These are phyloP conservation scores for Iberis pinnata DNA, from an alignment of 345 rosid genomes.

Conservation along the genomic window DNA sequence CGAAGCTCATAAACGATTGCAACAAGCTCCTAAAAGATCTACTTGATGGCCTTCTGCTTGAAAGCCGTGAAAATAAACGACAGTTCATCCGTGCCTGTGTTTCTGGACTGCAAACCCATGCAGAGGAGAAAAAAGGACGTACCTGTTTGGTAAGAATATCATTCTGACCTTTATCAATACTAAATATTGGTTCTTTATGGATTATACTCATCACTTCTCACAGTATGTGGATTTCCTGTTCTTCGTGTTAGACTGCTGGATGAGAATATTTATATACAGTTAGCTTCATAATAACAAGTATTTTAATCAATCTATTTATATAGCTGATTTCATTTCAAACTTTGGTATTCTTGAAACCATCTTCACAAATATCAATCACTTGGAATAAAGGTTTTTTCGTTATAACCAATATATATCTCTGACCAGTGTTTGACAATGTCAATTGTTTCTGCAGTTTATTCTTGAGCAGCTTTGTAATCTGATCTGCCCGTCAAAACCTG, in stretches of 20 bases:
- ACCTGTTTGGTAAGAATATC: slow-evolving; percentile 61
- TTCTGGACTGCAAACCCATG: slow-evolving; percentile 80
- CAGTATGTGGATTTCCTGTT: slow-evolving; percentile 1
- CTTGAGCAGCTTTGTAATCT: slow-evolving; percentile 97
- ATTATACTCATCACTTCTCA: slow-evolving; percentile 13
- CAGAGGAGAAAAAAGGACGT: slow-evolving; percentile 76
- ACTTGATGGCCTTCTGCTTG: slow-evolving; percentile 87
- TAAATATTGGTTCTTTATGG: slow-evolving; percentile 13
- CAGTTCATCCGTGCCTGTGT: slow-evolving; percentile 94
- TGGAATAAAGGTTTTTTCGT: background rate
- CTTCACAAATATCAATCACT: slow-evolving; percentile 19
- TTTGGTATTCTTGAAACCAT: slow-evolving; percentile 6
- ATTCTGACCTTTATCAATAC: slow-evolving; percentile 9
- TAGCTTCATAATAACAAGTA: slow-evolving; percentile 6
- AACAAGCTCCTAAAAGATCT: slow-evolving; percentile 85
- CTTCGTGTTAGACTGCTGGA: slow-evolving; percentile 13
- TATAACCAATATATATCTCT: background rate
- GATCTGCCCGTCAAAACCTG: slow-evolving; percentile 97
- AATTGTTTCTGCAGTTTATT: slow-evolving; percentile 65
- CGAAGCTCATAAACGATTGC: slow-evolving; percentile 93
- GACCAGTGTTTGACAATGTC: slow-evolving; percentile 24
- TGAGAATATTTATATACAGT: background rate
- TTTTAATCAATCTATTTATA: slow-evolving; percentile 8
- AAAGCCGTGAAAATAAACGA: slow-evolving; percentile 88
- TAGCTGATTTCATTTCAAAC: slow-evolving; percentile 12